A percentile compares a stretch with the other conserved stretches of the same genome.
These are phyloP conservation scores for Helminthosporium solani DNA, from an alignment of 2,329 filamentous ascomycete genomes.

Conservation along the genomic window DNA sequence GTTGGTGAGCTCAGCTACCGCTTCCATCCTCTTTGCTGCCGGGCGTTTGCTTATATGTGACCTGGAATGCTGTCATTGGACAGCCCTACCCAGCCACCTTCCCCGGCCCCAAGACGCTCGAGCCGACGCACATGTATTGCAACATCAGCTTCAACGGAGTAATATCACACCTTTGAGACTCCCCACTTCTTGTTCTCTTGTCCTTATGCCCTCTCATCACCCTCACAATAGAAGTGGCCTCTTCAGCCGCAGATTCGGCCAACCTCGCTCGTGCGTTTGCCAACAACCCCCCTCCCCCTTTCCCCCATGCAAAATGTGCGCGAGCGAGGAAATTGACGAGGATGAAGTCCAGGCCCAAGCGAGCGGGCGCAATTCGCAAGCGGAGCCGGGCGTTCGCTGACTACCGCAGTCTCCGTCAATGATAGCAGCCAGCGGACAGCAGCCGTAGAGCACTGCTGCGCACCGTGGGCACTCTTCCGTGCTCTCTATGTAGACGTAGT, in stretches of 20 bases:
- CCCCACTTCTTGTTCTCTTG: too few relatives aligned
- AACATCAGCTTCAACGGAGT: too few relatives aligned
- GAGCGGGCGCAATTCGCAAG: neutral
- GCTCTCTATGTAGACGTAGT: too few relatives aligned
- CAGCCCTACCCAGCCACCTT: neutral
- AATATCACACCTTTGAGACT: too few relatives aligned
- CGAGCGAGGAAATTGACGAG: neutral
- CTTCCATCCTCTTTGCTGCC: neutral
- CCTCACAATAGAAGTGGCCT: neutral
- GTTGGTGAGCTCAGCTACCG: too few relatives aligned
- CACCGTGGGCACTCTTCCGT: neutral
- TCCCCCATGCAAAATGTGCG: too few relatives aligned
- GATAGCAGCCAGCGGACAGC: neutral
- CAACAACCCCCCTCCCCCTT: neutral
- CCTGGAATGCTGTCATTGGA: neutral
- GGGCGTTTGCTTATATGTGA: neutral
- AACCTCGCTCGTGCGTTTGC: neutral
- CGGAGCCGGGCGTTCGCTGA: conserved; percentile 19
- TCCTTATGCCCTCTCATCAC: too few relatives aligned
- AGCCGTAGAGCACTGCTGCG: neutral
- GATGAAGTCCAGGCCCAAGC: too few relatives aligned
- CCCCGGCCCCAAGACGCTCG: neutral
- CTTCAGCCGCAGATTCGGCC: neutral
- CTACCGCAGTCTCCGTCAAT: neutral
- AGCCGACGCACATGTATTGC: neutral